Evolutionary conservation across 805 yeast genomes (phyloP), one percentile per base, ranked within the genome.

Genomic region (Hanseniaspora lachancei): DNA sequence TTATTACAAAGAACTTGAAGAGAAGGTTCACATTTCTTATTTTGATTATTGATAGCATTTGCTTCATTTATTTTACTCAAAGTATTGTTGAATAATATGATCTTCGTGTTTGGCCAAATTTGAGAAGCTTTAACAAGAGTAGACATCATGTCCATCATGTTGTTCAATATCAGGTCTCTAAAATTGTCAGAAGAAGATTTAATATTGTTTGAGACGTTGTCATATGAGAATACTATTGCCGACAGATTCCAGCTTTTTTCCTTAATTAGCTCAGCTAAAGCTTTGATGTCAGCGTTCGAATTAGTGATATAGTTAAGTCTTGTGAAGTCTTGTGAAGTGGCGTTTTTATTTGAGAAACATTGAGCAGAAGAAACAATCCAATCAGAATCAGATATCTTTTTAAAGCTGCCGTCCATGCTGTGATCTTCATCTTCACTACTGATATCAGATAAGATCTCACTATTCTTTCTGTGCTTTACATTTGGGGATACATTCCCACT

Each of bases 231-330:
- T 3, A 57, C 47, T n/a, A 59, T 48, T 10, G 59, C 29, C 10
- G 21, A 20, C 13, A 56, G 20, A 18, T 38, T 39, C 47, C 49
- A 51, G 8, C 35, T 41, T 35, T 49, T 49, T 7, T 36, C 41
- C 8, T 47, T 40, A 7, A 57, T 46, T 16, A 43, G 42, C 18
- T 34, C 39, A 5, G 38, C 21, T 8, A 57, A 39, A 10, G 46
- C 21, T 15, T 38, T 23, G 15, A 57, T 46, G 29, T 51, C 55
- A n/a, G 47, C 18, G 21, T 27, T 34, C 18, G 43, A 32, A n/a
- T 32, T 47, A 1, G 52, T n/a, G 9, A 56, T 56, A 18, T 56
- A 56, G 18, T 56, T 56, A 9, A 56, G 36, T 51, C 58, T 56
- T 13, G 54, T 55, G 24, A 55, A 38, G 29, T 49, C 58, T 13